Percentiles rank a stretch among this genome's conserved stretches.
phyloP scores from a whole-genome alignment of 257 asterid species.

The Datura wrightii region DNA sequence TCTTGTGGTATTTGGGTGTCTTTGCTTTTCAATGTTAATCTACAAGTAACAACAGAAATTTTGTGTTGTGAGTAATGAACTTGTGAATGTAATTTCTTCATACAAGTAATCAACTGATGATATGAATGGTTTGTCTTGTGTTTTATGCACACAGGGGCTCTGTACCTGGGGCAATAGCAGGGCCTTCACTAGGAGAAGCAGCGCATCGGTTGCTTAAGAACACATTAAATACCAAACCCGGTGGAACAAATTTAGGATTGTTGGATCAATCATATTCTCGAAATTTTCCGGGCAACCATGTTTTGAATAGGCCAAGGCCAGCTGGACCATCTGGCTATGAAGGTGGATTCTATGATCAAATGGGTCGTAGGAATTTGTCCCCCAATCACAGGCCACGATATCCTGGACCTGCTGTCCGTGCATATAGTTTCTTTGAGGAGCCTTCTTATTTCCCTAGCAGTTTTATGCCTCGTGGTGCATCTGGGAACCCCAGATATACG shows the following conservation, averaged over 20 bases:
- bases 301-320: constrained; percentile 57
- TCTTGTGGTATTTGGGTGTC: constrained; percentile 10
- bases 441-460: constrained; percentile 41
- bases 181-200: constrained; percentile 86
- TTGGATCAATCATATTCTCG: constrained; percentile 47
- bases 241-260: constrained; percentile 30
- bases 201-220: constrained; percentile 87
- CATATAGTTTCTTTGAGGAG: constrained; percentile 47
- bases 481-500: constrained; percentile 46
- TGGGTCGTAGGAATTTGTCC: constrained; percentile 40
- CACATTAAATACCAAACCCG: constrained; percentile 63
- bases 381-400: constrained; percentile 53
- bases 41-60: constrained; percentile 6
- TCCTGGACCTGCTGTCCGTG: constrained; percentile 52
- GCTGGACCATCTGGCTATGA: constrained; percentile 83
- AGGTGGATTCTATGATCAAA: constrained; percentile 55
- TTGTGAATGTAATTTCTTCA: constrained; percentile 15
- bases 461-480: constrained; percentile 47
- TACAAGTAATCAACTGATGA: constrained; percentile 18
- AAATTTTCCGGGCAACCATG: constrained; percentile 50
- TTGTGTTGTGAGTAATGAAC: neutral
- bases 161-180: constrained; percentile 81
- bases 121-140: constrained; percentile 26
- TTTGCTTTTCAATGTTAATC: constrained; percentile 11
- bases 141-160: constrained; percentile 61